Percentiles rank a stretch among this genome's conserved stretches.
Conservation (phyloP, 2,329 filamentous ascomycete genomes). For the Pseudogymnoascus verrucosus region DNA sequence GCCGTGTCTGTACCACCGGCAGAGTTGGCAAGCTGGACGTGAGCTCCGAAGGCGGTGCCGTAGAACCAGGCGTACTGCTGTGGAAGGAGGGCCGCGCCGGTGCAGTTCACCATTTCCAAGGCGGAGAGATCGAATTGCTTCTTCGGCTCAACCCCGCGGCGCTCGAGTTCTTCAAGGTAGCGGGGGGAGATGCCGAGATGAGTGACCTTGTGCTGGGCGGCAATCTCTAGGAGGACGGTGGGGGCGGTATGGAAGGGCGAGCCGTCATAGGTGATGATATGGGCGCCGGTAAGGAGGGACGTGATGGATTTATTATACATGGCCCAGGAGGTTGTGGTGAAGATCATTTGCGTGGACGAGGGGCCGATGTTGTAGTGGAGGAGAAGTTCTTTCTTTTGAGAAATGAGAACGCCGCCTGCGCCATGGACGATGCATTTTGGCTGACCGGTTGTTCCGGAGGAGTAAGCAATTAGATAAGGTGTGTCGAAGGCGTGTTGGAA, state of each 20-base stretch:
- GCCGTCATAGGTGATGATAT: slow-evolving; percentile 66
- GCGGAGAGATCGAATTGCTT: slow-evolving; percentile 46
- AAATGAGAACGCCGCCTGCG: slow-evolving; percentile 55
- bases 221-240: slow-evolving; percentile 50
- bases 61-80: slow-evolving; percentile 69
- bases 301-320: slow-evolving; percentile 62
- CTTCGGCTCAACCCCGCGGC: slow-evolving; percentile 51
- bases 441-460: slow-evolving; percentile 68
- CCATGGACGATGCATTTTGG: slow-evolving; percentile 79
- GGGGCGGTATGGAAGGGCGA: slow-evolving; percentile 65
- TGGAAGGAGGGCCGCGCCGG: slow-evolving; percentile 71
- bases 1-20: slow-evolving; percentile 60
- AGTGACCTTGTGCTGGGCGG: slow-evolving; percentile 55
- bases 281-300: slow-evolving; percentile 35
- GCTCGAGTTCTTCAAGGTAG: slow-evolving; percentile 64
- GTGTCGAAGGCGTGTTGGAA: slow-evolving; percentile 45
- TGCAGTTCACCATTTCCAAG: slow-evolving; percentile 55
- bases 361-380: slow-evolving; percentile 40
- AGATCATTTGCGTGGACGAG: slow-evolving; percentile 41
- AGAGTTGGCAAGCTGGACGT: slow-evolving; percentile 51
- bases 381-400: slow-evolving; percentile 47
- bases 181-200: slow-evolving; percentile 66
- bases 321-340: slow-evolving; percentile 67
- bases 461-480: slow-evolving; percentile 66
- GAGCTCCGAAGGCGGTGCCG: slow-evolving; percentile 51